Conservation (phyloP, 2,329 filamentous ascomycete genomes). For the Teratosphaeria viscida region DNA sequence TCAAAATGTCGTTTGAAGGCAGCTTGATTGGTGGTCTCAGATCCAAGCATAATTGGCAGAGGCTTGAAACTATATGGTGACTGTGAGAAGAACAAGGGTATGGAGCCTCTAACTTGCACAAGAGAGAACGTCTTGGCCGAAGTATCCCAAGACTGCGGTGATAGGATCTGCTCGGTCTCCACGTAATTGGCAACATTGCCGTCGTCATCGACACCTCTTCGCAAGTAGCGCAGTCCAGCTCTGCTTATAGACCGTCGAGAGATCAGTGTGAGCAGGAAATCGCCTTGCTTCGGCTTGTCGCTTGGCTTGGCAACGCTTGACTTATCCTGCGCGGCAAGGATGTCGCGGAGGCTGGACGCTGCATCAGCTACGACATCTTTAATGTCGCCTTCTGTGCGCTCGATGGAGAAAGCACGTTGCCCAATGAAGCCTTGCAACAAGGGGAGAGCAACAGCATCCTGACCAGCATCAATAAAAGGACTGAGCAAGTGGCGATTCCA, state of each 20-base stretch:
- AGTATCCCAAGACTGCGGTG: constrained; percentile 54
- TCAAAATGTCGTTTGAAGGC: constrained; percentile 76
- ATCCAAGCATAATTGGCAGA: constrained; percentile 70
- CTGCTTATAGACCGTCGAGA: constrained; percentile 81
- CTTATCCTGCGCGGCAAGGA: constrained; percentile 1
- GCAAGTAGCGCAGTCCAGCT: constrained; percentile 79
- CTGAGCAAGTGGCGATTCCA: constrained; percentile 75
- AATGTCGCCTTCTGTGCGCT: constrained; percentile 15
- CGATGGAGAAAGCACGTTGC: constrained; percentile 60
- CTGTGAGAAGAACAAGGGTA: constrained; percentile 91
- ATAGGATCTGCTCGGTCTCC: constrained; percentile 91
- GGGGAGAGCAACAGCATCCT: constrained; percentile 63
- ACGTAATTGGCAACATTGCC: constrained; percentile 83
- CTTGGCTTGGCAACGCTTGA: constrained; percentile 8
- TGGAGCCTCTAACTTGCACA: constrained; percentile 78
- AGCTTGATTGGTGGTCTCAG: constrained; percentile 62
- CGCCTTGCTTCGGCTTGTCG: constrained; percentile 21
- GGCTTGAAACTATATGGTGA: constrained; percentile 90
- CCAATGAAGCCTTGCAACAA: constrained; percentile 92
- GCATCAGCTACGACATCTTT: constrained; percentile 18
- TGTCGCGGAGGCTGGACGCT: constrained; percentile 1
- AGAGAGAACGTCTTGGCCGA: constrained; percentile 65
- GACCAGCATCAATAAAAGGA: constrained; percentile 64
- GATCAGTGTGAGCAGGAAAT: constrained; percentile 75
- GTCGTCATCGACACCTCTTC: constrained; percentile 81